Conservation (phyloP, 1,284 basidiomycete genomes). For the Athelia psychrophila region DNA sequence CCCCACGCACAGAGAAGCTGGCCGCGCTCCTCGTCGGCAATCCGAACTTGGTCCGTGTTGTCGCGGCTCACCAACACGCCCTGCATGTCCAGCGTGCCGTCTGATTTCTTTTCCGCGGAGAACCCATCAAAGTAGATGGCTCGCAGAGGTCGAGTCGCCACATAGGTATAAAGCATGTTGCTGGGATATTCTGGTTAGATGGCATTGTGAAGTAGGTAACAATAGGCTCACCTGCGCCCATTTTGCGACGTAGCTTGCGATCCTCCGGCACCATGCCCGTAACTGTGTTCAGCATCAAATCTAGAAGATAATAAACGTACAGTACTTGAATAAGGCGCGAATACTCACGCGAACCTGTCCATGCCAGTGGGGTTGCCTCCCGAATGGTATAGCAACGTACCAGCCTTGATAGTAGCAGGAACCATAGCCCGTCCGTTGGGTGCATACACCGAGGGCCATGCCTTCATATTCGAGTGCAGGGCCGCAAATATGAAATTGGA, state of each 20-base stretch:
- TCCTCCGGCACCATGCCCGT: neutral
- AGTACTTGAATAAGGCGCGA: neutral
- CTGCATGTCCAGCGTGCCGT: neutral
- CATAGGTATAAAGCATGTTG: slow-evolving; percentile 1
- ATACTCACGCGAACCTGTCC: slow-evolving; percentile 1
- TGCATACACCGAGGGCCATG: neutral
- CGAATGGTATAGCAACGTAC: neutral
- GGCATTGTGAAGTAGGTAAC: neutral
- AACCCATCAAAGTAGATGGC: slow-evolving; percentile 1
- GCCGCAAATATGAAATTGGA: slow-evolving; percentile 1
- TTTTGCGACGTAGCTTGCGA: no score
- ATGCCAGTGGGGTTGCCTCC: neutral
- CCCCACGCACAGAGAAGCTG: neutral
- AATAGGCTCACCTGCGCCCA: neutral
- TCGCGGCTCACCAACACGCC: neutral
- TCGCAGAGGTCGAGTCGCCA: neutral
- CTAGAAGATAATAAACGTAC: neutral
- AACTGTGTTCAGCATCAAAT: slow-evolving; percentile 1
- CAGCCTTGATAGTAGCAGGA: neutral
- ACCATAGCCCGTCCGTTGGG: neutral
- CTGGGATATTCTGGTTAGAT: neutral
- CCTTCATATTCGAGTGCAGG: neutral
- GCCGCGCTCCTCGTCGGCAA: neutral
- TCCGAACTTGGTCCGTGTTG: no score
- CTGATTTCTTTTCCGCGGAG: neutral